Evolutionary conservation across 140 eudicot species (phyloP).

Genomic region (Bidens hawaiensis): DNA sequence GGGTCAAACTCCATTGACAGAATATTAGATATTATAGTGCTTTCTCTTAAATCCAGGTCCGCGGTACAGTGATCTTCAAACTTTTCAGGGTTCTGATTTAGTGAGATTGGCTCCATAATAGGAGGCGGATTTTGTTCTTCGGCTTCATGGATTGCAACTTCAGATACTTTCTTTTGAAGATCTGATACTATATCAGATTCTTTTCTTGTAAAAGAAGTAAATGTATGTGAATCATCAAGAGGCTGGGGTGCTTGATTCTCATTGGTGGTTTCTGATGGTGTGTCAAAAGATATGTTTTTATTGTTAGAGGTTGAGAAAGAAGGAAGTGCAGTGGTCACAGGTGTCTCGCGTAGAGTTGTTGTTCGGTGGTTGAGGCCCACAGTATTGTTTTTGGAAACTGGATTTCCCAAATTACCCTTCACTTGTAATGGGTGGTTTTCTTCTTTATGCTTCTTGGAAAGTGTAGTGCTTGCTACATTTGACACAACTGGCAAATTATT

Average conservation of each 20-base stretch:
- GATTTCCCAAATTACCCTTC: conserved; percentile 31
- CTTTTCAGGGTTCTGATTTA: conserved; percentile 34
- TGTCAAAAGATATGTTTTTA: conserved; percentile 16
- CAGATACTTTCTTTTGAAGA: conserved; percentile 23
- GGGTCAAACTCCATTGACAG: conserved; percentile 53
- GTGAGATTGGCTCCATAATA: conserved; percentile 39
- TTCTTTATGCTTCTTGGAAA: conserved; percentile 36
- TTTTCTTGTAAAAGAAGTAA: conserved; percentile 1
- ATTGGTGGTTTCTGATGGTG: conserved; percentile 25
- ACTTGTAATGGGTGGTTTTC: conserved; percentile 27
- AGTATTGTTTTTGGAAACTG: conserved; percentile 29
- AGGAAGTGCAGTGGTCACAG: conserved; percentile 20
- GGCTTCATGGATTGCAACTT: conserved; percentile 30
- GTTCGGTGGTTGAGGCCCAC: conserved; percentile 16
- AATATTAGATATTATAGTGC: conserved; percentile 62
- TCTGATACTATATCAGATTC: conserved; percentile 31
- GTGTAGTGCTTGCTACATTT: conserved; percentile 32
- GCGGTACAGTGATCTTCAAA: conserved; percentile 18
- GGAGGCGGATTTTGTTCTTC: conserved; percentile 49
- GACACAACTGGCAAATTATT: conserved; percentile 38
- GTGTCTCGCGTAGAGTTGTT: conserved; percentile 23
- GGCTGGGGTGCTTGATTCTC: conserved; percentile 6
- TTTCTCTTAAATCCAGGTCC: conserved; percentile 42
- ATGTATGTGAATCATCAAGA: not conserved
- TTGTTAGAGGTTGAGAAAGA: conserved; percentile 25